phyloP scores from a whole-genome alignment of 305 asterid species.

The Rubia occidens region DNA sequence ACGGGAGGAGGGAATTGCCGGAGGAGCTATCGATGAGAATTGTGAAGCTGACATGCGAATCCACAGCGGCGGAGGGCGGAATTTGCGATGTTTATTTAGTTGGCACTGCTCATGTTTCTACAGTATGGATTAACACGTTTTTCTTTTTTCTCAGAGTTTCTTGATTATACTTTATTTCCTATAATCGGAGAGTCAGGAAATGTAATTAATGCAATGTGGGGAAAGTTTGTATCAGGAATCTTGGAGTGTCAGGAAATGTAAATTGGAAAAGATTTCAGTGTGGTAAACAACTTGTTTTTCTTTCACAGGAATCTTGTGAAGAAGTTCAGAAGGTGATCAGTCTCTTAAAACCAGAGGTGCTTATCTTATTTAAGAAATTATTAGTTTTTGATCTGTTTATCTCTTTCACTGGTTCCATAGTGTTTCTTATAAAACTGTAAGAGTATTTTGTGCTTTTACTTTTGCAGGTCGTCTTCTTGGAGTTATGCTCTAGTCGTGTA shows the following conservation, averaged over 20 bases:
- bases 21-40: slow-evolving; percentile 53
- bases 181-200: too few relatives aligned
- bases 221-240: neutral
- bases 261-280: neutral
- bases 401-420: slow-evolving; percentile 14
- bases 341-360: slow-evolving; percentile 72
- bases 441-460: slow-evolving; percentile 1
- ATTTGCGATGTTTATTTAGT: slow-evolving; percentile 72
- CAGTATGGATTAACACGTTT: slow-evolving; percentile 7
- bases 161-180: neutral
- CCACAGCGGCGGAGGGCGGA: slow-evolving; percentile 61
- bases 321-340: slow-evolving; percentile 66
- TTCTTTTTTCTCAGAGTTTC: neutral
- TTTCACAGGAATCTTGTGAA: slow-evolving; percentile 58
- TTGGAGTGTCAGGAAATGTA: neutral
- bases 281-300: slow-evolving; percentile 7
- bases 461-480: slow-evolving; percentile 72
- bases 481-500: slow-evolving; percentile 68
- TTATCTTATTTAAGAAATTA: slow-evolving; percentile 15
- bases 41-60: slow-evolving; percentile 59
- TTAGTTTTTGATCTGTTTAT: slow-evolving; percentile 14
- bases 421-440: slow-evolving; percentile 1
- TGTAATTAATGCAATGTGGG: neutral
- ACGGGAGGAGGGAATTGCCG: slow-evolving; percentile 54
- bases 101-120: slow-evolving; percentile 38